These are phyloP conservation scores for Allium cepa DNA, from an alignment of 106 monocot genomes.

Conservation along the genomic window DNA sequence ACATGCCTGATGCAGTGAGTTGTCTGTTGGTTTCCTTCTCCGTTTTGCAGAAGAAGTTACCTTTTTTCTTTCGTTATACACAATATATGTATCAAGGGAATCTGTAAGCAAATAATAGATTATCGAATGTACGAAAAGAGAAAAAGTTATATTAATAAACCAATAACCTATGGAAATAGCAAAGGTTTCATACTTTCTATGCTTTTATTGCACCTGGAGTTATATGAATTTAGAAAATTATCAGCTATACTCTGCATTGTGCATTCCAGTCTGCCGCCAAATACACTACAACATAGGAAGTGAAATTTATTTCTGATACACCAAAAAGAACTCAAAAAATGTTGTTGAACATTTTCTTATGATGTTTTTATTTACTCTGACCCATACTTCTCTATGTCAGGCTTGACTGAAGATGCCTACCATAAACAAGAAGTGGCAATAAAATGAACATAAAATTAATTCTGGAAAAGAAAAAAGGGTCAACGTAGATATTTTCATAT, in stretches of 20 bases:
- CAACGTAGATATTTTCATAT: no score
- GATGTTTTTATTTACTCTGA: no score
- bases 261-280: slow-evolving; percentile 92
- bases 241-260: slow-evolving; percentile 98
- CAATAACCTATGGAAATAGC: neutral
- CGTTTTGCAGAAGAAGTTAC: slow-evolving; percentile 97
- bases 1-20: slow-evolving; percentile 77
- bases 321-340: neutral
- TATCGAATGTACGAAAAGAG: neutral
- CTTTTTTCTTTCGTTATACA: slow-evolving; percentile 88
- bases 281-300: slow-evolving; percentile 43
- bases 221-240: slow-evolving; percentile 61
- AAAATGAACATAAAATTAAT: no score
- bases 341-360: no score
- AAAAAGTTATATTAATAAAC: neutral
- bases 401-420: no score
- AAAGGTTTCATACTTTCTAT: slow-evolving; percentile 61
- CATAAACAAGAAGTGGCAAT: no score
- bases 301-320: neutral
- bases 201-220: slow-evolving; percentile 32
- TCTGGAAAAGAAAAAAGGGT: no score
- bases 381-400: no score
- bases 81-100: slow-evolving; percentile 71
- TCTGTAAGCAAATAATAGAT: slow-evolving; percentile 27
- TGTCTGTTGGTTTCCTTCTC: slow-evolving; percentile 62